Evolutionary conservation across 2,329 filamentous ascomycete genomes (phyloP).

Genomic region (Metarhizium brunneum): DNA sequence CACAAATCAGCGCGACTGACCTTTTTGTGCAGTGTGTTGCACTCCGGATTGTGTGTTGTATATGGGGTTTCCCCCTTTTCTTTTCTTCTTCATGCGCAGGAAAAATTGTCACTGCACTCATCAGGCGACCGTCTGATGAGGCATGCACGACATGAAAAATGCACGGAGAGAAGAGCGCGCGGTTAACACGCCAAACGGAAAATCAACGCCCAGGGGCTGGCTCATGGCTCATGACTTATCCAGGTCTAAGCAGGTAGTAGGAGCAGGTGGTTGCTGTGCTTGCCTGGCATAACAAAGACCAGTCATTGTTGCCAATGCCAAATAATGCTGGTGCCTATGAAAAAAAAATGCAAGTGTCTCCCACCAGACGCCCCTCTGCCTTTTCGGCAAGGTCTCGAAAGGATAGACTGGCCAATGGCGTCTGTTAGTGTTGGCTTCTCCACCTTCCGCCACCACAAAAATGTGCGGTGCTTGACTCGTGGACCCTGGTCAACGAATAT

Average conservation of each 20-base stretch:
- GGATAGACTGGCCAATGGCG: neutral
- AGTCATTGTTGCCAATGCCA: neutral
- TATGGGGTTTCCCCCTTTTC: neutral
- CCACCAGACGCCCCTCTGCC: neutral
- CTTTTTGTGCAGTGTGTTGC: neutral
- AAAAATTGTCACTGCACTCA: neutral
- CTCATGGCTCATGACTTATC: no score
- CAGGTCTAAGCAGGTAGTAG: no score
- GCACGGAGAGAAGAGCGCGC: conserved; percentile 6
- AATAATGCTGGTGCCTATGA: neutral
- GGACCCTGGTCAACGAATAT: neutral
- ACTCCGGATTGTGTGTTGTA: neutral
- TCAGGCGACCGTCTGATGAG: neutral
- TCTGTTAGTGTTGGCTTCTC: neutral
- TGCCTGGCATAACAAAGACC: neutral
- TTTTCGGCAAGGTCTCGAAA: neutral
- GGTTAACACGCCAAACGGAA: neutral
- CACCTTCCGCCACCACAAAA: neutral
- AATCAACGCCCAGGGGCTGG: neutral
- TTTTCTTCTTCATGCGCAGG: neutral
- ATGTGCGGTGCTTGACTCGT: conserved; percentile 4
- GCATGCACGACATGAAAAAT: neutral
- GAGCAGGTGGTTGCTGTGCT: neutral
- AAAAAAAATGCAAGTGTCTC: no score
- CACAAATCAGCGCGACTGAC: neutral